Conservation (phyloP, 257 asterid genomes). For the Ligustrum vulgare region DNA sequence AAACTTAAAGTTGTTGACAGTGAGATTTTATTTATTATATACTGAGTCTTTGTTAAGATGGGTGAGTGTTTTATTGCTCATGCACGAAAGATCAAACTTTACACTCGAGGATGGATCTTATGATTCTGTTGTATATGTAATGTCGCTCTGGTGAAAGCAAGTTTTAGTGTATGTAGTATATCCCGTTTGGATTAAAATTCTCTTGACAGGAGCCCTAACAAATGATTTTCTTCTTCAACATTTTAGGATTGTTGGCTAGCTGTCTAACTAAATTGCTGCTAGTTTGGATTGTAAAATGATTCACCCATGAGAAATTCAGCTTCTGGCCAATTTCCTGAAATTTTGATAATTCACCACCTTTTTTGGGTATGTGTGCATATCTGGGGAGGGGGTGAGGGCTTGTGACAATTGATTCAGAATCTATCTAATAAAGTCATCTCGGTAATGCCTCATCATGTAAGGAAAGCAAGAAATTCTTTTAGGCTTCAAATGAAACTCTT, state of each 20-base stretch:
- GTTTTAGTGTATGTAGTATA: neutral
- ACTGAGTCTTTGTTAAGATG: neutral
- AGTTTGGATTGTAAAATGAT: neutral
- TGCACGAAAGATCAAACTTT: neutral
- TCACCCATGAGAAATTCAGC: constrained; percentile 56
- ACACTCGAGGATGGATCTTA: neutral
- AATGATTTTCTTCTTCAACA: too few species aligned
- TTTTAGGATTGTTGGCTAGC: too few species aligned
- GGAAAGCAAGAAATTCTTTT: too few species aligned
- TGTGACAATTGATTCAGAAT: too few species aligned
- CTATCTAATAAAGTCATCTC: too few species aligned
- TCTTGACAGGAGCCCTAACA: too few species aligned
- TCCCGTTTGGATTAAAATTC: neutral
- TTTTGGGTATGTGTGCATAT: neutral
- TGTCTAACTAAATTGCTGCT: too few species aligned
- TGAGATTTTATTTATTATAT: neutral
- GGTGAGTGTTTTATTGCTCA: neutral
- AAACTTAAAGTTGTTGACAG: constrained; percentile 9
- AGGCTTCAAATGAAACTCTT: too few species aligned
- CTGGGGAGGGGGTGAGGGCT: too few species aligned
- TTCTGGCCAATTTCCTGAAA: constrained; percentile 40
- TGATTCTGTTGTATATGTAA: neutral
- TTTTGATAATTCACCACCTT: neutral
- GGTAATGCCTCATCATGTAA: too few species aligned
- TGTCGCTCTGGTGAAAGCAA: neutral